A percentile compares a stretch with the other conserved stretches of the same genome.
These are phyloP conservation scores for Fusarium sp. DNA, from an alignment of 2,329 filamentous ascomycete species.

Conservation along the genomic window DNA sequence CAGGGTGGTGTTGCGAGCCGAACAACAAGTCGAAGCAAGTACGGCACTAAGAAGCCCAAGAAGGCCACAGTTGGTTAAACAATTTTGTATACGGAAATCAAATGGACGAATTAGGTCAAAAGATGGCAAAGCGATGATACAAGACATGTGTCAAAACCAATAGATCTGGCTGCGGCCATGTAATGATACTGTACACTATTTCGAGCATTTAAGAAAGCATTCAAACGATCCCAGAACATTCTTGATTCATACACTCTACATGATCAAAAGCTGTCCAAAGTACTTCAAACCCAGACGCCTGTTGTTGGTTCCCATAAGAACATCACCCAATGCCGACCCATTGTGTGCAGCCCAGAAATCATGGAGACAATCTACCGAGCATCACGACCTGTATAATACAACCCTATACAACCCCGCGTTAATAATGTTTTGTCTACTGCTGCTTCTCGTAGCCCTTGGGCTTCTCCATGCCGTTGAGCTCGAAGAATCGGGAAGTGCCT, in stretches of 20 bases:
- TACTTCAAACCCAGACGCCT: conserved; percentile 46
- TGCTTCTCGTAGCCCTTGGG: conserved; percentile 87
- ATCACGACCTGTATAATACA: conserved; percentile 42
- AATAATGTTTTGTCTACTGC: conserved; percentile 53
- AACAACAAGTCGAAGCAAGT: conserved; percentile 90
- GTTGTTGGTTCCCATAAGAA: conserved; percentile 40
- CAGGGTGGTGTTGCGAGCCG: conserved; percentile 92
- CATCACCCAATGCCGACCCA: conserved; percentile 36
- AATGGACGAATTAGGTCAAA: not conserved
- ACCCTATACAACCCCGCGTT: conserved; percentile 8
- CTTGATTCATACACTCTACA: conserved; percentile 47
- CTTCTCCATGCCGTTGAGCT: conserved; percentile 83
- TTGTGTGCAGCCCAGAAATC: conserved; percentile 37
- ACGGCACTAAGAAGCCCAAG: conserved; percentile 99
- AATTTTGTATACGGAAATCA: not conserved
- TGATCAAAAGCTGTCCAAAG: conserved; percentile 46
- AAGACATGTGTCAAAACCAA: conserved; percentile 22
- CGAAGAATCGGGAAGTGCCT: conserved; percentile 83
- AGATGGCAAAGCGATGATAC: not conserved
- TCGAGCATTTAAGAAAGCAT: conserved; percentile 29
- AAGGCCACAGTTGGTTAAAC: conserved; percentile 68
- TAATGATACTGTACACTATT: conserved; percentile 46
- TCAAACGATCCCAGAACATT: conserved; percentile 37
- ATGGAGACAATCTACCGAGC: conserved; percentile 36
- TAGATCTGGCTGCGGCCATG: conserved; percentile 37